Evolutionary conservation across 2,329 filamentous ascomycete genomes (phyloP), one percentile per base, ranked within the genome.

Genomic region (Paecilomyces sp.): DNA sequence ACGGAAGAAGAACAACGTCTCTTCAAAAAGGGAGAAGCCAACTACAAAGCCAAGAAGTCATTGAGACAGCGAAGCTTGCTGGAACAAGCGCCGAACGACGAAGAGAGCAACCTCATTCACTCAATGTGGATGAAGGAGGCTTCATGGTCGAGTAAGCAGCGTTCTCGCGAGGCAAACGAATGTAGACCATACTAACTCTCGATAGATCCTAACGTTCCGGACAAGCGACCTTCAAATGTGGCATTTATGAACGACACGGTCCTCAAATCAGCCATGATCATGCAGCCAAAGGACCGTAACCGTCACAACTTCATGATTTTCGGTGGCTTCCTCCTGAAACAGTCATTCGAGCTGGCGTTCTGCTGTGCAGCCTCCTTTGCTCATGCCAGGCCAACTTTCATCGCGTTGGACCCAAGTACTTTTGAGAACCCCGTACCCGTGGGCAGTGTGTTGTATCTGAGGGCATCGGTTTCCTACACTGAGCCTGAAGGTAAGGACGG

Each of bases 231-330:
- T 6, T 67, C 76, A 34, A 86, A 87, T 64, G 81, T 84, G 2
- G 74, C 82, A 41, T 83, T 81, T 67, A 90, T 91, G 82, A 79
- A 85, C 62, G 81, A 83, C 64, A 85, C 86, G 1, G 77, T 79
- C 34, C 82, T 90, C 33, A 83, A 83, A 66, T 86, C 86, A 1
- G 86, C 88, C 11, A 83, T 82, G 65, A 89, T 91, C 64, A 91
- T 91, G 88, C 88, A 90, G 70, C 88, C 88, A 0, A 87, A 89
- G 71, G 83, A 86, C 70, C 82, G 86, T 55, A 88, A 88, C 71
- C 75, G 85, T 1, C 87, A 90, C 72, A 86, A 88, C 67, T 89
- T 88, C 72, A 90, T 90, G 88, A 89, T 91, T 58, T 91, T 91
- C 67, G 88, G 88, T 57, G 88, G 88, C 13, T 90, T 88, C 70